These are phyloP conservation scores for Calocybe gangraenosa DNA, from an alignment of 768 basidiomycete species.

Conservation along the genomic window DNA sequence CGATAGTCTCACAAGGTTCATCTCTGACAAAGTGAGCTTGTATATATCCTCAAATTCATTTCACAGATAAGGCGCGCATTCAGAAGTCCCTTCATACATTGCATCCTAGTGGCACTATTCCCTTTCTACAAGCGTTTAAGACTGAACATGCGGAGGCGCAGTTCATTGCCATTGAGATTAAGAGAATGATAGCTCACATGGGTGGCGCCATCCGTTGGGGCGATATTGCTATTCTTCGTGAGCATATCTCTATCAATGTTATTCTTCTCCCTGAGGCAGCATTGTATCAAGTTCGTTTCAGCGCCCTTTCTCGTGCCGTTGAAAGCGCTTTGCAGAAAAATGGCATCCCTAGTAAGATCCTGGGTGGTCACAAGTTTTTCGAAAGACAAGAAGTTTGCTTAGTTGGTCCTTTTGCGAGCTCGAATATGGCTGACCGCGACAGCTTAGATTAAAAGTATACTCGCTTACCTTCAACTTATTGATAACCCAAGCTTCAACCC, in stretches of 20 bases:
- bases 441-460: constrained; percentile 68
- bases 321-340: constrained; percentile 75
- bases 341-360: constrained; percentile 71
- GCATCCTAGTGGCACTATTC: constrained; percentile 57
- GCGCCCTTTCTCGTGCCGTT: constrained; percentile 70
- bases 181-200: constrained; percentile 66
- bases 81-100: constrained; percentile 69
- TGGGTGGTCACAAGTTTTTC: constrained; percentile 85
- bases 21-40: neutral
- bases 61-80: constrained; percentile 68
- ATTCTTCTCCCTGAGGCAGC: neutral
- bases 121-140: constrained; percentile 50
- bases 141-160: constrained; percentile 60
- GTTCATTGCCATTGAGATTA: constrained; percentile 76
- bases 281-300: constrained; percentile 61
- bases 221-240: constrained; percentile 83
- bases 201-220: constrained; percentile 68
- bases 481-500: constrained; percentile 70
- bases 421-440: too few relatives aligned
- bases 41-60: neutral
- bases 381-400: constrained; percentile 67
- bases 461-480: constrained; percentile 78
- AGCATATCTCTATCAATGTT: constrained; percentile 20
- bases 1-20: constrained; percentile 79
- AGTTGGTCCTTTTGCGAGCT: too few relatives aligned